phyloP scores from a whole-genome alignment of 2,329 filamentous ascomycete species.

The Pseudogymnoascus sp. region DNA sequence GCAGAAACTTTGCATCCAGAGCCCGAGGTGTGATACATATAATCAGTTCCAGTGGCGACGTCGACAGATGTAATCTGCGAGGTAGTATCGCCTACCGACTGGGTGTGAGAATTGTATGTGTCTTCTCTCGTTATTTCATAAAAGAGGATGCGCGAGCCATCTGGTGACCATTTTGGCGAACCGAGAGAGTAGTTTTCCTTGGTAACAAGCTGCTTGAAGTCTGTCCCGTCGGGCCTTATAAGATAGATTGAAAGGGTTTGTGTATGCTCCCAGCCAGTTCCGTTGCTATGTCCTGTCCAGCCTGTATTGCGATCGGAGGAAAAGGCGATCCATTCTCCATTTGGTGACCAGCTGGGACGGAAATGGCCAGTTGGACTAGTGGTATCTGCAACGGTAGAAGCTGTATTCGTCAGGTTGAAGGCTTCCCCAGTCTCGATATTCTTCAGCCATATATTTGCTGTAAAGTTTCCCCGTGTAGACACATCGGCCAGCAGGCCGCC shows the following conservation, averaged over 20 bases:
- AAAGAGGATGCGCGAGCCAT: slow-evolving; percentile 32
- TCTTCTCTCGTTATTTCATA: slow-evolving; percentile 35
- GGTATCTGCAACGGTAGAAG: slow-evolving; percentile 19
- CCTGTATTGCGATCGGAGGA: slow-evolving; percentile 36
- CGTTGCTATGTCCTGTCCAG: slow-evolving; percentile 37
- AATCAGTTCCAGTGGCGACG: slow-evolving; percentile 33
- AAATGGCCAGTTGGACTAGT: slow-evolving; percentile 32
- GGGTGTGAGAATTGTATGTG: slow-evolving; percentile 34
- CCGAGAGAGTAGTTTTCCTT: slow-evolving; percentile 33
- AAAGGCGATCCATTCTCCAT: slow-evolving; percentile 37
- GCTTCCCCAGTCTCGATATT: slow-evolving; percentile 30
- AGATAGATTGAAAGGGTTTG: slow-evolving; percentile 36
- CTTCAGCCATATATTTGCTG: slow-evolving; percentile 36
- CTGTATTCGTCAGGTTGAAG: slow-evolving; percentile 34
- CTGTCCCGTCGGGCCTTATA: slow-evolving; percentile 33
- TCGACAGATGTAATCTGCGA: slow-evolving; percentile 34
- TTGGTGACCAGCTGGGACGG: slow-evolving; percentile 35
- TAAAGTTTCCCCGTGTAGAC: slow-evolving; percentile 32
- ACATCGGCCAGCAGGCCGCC: slow-evolving; percentile 35
- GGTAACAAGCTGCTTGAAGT: slow-evolving; percentile 31
- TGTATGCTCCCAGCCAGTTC: slow-evolving; percentile 36
- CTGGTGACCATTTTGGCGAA: slow-evolving; percentile 34
- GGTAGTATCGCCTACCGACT: slow-evolving; percentile 22
- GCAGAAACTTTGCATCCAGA: slow-evolving; percentile 15
- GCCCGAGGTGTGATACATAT: slow-evolving; percentile 22